These are phyloP conservation scores for Punica granatum DNA, from an alignment of 345 rosid species.

Conservation along the genomic window DNA sequence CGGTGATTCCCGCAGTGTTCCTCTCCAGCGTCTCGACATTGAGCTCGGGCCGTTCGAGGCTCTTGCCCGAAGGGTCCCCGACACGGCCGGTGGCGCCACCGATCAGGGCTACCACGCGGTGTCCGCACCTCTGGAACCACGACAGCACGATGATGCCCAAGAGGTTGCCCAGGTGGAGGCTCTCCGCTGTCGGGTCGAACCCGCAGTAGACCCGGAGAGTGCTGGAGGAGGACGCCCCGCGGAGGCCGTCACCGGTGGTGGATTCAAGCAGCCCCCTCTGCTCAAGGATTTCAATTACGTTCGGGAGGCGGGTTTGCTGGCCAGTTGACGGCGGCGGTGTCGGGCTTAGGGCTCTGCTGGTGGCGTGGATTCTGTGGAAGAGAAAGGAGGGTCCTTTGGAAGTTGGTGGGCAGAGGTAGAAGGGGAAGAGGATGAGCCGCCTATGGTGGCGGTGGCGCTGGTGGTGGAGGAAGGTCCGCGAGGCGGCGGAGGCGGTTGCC, in stretches of 20 bases:
- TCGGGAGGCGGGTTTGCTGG: conserved; percentile 25
- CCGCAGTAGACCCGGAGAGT: conserved; percentile 79
- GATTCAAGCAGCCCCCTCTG: conserved; percentile 85
- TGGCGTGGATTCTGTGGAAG: conserved; percentile 10
- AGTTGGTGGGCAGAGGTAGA: conserved; percentile 28
- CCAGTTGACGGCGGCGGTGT: conserved; percentile 14
- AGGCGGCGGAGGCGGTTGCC: conserved; percentile 7
- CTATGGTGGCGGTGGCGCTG: conserved; percentile 13
- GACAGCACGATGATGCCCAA: conserved; percentile 87
- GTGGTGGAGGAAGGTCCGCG: conserved; percentile 11
- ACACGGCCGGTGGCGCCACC: conserved; percentile 94
- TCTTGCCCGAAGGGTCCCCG: conserved; percentile 97
- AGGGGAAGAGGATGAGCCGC: conserved; percentile 18
- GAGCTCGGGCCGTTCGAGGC: conserved; percentile 85
- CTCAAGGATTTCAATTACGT: conserved; percentile 63
- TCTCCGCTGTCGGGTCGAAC: conserved; percentile 94
- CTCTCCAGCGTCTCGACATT: conserved; percentile 44
- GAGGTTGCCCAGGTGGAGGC: conserved; percentile 87
- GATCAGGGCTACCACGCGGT: conserved; percentile 67
- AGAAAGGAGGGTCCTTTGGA: conserved; percentile 19
- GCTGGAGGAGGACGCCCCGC: conserved; percentile 44
- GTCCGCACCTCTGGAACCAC: conserved; percentile 92
- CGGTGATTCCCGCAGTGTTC: conserved; percentile 50
- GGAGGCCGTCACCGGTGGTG: conserved; percentile 62
- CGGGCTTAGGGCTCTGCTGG: conserved; percentile 16